phyloP scores from a whole-genome alignment of 2,329 filamentous ascomycete genomes.

The Coniosporium tulheliwenetii region DNA sequence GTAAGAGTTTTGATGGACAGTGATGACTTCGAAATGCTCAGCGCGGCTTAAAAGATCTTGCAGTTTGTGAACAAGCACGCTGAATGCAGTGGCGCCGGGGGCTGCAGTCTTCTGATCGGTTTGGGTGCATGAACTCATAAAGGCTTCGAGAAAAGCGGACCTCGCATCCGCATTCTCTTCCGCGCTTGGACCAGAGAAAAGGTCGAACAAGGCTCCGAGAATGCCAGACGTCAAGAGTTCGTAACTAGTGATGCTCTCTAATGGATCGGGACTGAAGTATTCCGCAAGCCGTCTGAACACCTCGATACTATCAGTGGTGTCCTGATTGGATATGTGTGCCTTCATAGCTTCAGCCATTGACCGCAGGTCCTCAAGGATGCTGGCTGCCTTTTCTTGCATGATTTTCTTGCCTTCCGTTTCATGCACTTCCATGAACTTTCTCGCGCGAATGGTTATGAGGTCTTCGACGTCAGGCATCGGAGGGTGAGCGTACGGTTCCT shows the following conservation, averaged over 20 bases:
- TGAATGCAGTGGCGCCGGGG: constrained; percentile 63
- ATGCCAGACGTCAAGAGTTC: constrained; percentile 84
- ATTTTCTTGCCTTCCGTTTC: constrained; percentile 59
- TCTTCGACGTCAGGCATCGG: constrained; percentile 45
- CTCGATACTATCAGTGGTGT: constrained; percentile 34
- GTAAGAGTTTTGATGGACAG: constrained; percentile 81
- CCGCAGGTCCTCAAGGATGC: constrained; percentile 60
- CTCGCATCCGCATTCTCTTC: constrained; percentile 44
- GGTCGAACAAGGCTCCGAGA: constrained; percentile 65
- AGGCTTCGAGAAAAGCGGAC: constrained; percentile 75
- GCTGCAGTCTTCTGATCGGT: constrained; percentile 47
- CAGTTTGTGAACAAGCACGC: constrained; percentile 79
- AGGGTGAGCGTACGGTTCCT: constrained; percentile 7
- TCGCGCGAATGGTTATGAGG: constrained; percentile 60
- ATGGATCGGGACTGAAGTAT: constrained; percentile 76
- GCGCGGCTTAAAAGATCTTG: constrained; percentile 92
- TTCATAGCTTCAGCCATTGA: constrained; percentile 57
- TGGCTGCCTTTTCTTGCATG: constrained; percentile 63
- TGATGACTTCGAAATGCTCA: constrained; percentile 95
- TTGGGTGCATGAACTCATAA: constrained; percentile 54
- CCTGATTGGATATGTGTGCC: constrained; percentile 43
- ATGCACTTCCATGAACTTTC: constrained; percentile 69
- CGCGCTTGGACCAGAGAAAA: constrained; percentile 61
- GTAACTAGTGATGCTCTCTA: constrained; percentile 90
- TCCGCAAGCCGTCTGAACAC: constrained; percentile 63